Conservation (phyloP, 176 grass and related monocot species). For the Eleusine indica region DNA sequence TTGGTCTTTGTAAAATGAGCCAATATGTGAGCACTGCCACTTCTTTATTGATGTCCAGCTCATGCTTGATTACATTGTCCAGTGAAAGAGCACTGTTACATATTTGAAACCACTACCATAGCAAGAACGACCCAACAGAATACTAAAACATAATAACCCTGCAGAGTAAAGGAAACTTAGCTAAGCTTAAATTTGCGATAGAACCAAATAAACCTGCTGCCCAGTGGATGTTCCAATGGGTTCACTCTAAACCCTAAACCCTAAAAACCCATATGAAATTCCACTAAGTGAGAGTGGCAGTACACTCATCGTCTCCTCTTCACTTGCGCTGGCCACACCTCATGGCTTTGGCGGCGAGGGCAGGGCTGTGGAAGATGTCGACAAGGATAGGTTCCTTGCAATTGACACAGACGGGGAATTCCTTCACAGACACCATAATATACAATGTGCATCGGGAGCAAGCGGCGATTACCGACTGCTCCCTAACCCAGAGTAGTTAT, state of each 20-base stretch:
- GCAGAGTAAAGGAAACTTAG: neutral
- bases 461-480: constrained; percentile 49
- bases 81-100: neutral
- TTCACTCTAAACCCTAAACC: neutral
- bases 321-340: neutral
- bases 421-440: constrained; percentile 55
- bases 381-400: constrained; percentile 59
- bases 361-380: constrained; percentile 22
- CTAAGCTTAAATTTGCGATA: neutral
- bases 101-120: neutral
- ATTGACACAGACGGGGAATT: constrained; percentile 55
- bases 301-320: neutral
- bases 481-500: neutral
- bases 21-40: neutral
- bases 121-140: neutral
- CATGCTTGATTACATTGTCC: neutral
- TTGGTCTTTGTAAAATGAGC: neutral
- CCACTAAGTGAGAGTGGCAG: neutral
- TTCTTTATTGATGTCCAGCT: neutral
- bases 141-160: neutral
- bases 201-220: neutral
- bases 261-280: neutral
- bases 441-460: constrained; percentile 64
- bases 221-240: neutral
- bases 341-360: neutral